A percentile compares a stretch with the other conserved stretches of the same genome.
Conservation (phyloP, 2,329 filamentous ascomycete genomes). For the Aspergillus floridensis region DNA sequence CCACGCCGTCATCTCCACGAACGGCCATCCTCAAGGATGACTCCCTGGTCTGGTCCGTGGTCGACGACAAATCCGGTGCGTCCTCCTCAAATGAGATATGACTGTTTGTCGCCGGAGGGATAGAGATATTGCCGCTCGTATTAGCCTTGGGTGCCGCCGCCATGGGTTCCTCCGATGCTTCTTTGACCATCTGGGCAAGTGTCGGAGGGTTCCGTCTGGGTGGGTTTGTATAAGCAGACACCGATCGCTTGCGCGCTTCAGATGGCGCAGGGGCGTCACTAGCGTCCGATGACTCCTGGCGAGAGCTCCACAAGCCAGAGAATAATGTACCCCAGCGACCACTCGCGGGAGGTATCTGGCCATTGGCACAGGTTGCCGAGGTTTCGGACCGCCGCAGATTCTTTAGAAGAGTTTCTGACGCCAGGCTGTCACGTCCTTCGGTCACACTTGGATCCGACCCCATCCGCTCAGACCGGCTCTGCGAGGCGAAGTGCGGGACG, state of each 20-base stretch:
- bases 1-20: constrained; percentile 58
- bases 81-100: constrained; percentile 22
- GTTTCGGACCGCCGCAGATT: constrained; percentile 55
- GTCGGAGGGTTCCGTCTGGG: constrained; percentile 28
- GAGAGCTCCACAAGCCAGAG: constrained; percentile 55
- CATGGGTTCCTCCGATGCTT: constrained; percentile 22
- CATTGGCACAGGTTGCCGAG: constrained; percentile 45
- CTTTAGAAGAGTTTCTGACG: constrained; percentile 55
- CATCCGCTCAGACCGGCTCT: constrained; percentile 30
- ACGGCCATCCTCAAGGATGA: constrained; percentile 54
- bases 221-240: constrained; percentile 26
- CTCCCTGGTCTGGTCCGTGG: constrained; percentile 37
- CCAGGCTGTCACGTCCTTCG: constrained; percentile 44
- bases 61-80: constrained; percentile 28
- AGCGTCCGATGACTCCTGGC: constrained; percentile 48
- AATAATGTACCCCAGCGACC: constrained; percentile 58
- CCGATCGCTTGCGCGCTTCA: constrained; percentile 29
- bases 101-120: constrained; percentile 27
- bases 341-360: constrained; percentile 45
- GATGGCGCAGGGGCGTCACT: constrained; percentile 19
- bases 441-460: constrained; percentile 22
- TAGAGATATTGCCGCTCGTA: constrained; percentile 36
- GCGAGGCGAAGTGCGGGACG: constrained; percentile 53
- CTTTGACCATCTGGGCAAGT: constrained; percentile 36
- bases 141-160: constrained; percentile 22